These are phyloP conservation scores for Fusarium sacchari DNA, from an alignment of 2,329 filamentous ascomycete species.

Conservation along the genomic window DNA sequence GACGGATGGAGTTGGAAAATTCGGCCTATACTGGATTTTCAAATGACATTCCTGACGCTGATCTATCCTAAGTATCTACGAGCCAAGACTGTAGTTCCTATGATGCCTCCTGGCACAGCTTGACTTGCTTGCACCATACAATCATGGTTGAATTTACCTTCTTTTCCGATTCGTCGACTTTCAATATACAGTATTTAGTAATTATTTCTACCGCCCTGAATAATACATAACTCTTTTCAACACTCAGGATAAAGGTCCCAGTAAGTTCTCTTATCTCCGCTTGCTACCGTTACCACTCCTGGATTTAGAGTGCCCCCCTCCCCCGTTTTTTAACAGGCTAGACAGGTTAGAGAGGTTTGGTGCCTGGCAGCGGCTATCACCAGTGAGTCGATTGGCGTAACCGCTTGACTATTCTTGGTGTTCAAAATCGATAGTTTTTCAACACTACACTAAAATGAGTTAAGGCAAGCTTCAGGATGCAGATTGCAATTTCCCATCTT, in stretches of 20 bases:
- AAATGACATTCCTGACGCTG: background rate
- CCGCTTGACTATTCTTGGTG: rapidly evolving
- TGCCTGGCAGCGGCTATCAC: background rate
- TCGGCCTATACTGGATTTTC: background rate
- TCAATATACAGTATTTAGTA: rapidly evolving
- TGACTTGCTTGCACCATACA: too few relatives aligned
- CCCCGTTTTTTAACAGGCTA: background rate
- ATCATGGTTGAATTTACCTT: background rate
- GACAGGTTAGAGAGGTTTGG: background rate
- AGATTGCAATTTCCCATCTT: background rate
- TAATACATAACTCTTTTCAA: too few relatives aligned
- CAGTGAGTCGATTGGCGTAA: rapidly evolving
- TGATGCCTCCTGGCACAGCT: background rate
- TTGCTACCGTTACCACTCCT: too few relatives aligned
- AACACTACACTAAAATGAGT: background rate
- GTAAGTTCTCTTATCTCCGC: too few relatives aligned
- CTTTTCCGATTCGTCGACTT: background rate
- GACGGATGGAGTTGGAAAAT: background rate
- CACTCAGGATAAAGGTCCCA: too few relatives aligned
- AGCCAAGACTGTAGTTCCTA: background rate
- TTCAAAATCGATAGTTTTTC: background rate
- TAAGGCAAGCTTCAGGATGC: rapidly evolving
- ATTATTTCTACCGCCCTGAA: too few relatives aligned
- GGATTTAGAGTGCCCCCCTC: background rate
- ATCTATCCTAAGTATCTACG: too few relatives aligned